Conservation (phyloP, 2,329 filamentous ascomycete genomes). For the Colletotrichum neosansevieriae region DNA sequence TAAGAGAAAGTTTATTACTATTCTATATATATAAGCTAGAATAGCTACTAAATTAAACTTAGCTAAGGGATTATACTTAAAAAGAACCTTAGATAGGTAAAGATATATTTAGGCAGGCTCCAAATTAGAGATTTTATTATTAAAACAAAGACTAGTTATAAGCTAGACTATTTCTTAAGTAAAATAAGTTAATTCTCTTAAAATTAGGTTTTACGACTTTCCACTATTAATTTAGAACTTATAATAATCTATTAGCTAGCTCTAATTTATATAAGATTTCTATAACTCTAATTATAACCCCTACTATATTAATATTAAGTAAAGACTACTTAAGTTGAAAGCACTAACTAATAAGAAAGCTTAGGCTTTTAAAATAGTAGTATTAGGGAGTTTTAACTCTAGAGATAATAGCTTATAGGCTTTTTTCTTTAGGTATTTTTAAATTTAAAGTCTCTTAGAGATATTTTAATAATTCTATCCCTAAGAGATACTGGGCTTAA, state of each 20-base stretch:
- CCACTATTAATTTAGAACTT: not conserved
- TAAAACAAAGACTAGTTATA: not conserved
- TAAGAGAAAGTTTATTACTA: not conserved
- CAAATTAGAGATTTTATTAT: not conserved
- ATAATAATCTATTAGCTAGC: not conserved
- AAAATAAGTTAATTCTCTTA: not conserved
- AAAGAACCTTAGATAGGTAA: not conserved
- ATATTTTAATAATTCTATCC: not conserved
- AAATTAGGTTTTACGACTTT: not conserved
- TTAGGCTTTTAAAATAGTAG: not conserved
- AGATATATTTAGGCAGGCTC: not conserved
- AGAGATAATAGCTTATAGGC: not conserved
- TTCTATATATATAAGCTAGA: not conserved
- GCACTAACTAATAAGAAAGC: not conserved
- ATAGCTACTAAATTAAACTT: not conserved
- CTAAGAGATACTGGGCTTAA: not conserved
- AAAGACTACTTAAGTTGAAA: not conserved
- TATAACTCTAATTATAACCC: not conserved
- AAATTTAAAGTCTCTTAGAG: not conserved
- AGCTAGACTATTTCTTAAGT: not conserved
- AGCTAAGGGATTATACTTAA: not conserved
- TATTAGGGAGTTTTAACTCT: not conserved
- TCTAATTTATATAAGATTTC: not conserved
- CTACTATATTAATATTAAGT: not conserved
- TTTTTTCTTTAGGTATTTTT: not conserved